Base-by-base conservation (phyloP, 179 eudicot genomes). In the Sideroxylon spinosum region DNA sequence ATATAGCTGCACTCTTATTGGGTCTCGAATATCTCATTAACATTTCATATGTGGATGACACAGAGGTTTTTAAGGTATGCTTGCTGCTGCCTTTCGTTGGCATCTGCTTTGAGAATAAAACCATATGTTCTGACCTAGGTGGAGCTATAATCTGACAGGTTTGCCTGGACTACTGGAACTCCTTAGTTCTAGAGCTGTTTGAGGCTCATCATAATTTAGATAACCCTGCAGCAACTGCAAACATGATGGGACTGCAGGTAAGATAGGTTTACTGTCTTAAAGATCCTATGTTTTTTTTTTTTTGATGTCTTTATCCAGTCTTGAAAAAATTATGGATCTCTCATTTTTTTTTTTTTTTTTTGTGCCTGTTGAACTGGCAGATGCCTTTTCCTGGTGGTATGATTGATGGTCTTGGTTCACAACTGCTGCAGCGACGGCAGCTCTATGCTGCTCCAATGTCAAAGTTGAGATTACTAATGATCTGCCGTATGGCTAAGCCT, bases 401-500 rank as follows among this genome's bases (percentile, higher is more conserved):
- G 89, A 87, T 72, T 76, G 92, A 94, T 88, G 98, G 97, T 66
- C 82, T 83, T 86, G 95, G 97, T 49, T 57, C 97, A 75, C 96
- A 89, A 78, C 81, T 91, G 56, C 77, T 82, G 82, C 99, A 92
- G 76, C 79, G 99, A 74, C 86, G 97, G 19, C 97, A 96, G 78
- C 97, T 94, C 44, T 96, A 89, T 84, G 83, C 93, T 68, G 90
- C 81, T 68, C 86, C 98, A 32, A 90, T 91, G 97, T 96, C 99
- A 20, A 96, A 94, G 84, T 83, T 96, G 80, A 94, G 99, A 69
- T 76, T 89, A 82, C 83, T 96, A 67, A 96, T 96, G 99, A 90
- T 96, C 46, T 90, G 92, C 76, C 98, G 99, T 49, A 96, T 96
- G 99, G 99, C 99, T 26, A 96, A 96, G 87, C 99, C 98, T 53